Evolutionary conservation across 2,329 filamentous ascomycete genomes (phyloP).

Genomic region (Xylariaceae sp.): DNA sequence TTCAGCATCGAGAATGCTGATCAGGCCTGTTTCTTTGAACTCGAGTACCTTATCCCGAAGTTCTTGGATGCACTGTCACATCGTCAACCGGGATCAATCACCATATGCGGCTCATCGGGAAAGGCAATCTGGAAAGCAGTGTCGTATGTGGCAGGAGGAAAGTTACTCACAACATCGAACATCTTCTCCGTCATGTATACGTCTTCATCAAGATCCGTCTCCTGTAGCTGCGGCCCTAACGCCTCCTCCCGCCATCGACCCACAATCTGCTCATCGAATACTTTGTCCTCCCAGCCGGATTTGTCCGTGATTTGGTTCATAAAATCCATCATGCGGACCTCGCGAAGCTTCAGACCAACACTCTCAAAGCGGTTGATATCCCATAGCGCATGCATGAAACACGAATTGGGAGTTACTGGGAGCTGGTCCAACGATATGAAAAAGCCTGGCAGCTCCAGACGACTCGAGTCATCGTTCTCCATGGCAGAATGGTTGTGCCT

Average conservation of each 20-base stretch:
- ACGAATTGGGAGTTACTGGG: neutral
- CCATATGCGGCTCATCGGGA: neutral
- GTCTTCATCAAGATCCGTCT: conserved; percentile 18
- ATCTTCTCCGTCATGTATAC: conserved; percentile 44
- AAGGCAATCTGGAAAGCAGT: neutral
- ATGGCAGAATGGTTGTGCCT: neutral
- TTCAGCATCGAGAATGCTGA: conserved; percentile 50
- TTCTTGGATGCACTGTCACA: conserved; percentile 45
- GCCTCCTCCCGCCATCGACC: conserved; percentile 33
- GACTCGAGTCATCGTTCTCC: neutral
- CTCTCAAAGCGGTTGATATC: neutral
- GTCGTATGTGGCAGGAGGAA: neutral
- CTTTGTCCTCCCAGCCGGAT: conserved; percentile 34
- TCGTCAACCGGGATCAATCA: neutral
- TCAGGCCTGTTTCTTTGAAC: conserved; percentile 44
- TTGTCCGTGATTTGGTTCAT: conserved; percentile 39
- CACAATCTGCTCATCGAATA: conserved; percentile 32
- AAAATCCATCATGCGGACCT: conserved; percentile 34
- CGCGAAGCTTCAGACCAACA: conserved; percentile 15
- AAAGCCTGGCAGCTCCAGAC: conserved; percentile 14
- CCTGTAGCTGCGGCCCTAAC: neutral
- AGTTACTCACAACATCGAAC: conserved; percentile 43
- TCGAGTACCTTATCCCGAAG: conserved; percentile 53
- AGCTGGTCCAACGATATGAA: neutral
- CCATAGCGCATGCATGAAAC: conserved; percentile 20